Evolutionary conservation across 306 rosid genomes (phyloP).

Genomic region (Urtica urens): DNA sequence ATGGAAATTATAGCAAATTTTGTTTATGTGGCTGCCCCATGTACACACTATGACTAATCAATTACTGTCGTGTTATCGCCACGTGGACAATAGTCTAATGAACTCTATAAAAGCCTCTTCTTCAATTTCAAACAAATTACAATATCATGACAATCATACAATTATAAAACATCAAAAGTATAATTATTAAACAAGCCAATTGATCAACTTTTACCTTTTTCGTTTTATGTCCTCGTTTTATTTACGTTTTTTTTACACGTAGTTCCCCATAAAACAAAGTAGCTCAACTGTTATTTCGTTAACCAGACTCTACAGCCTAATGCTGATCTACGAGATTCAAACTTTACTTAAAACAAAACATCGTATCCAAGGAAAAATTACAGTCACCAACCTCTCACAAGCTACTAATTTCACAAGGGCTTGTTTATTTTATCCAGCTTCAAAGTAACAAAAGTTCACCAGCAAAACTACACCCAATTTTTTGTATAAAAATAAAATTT

Average conservation of each 20-base stretch:
- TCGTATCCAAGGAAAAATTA: not conserved
- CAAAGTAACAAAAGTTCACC: slow-evolving; percentile 86
- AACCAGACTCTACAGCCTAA: too few species aligned
- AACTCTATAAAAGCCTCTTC: too few species aligned
- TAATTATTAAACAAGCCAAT: not conserved
- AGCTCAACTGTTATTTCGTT: too few species aligned
- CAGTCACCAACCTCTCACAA: slow-evolving; percentile 63
- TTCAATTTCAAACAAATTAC: too few species aligned
- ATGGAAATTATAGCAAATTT: too few species aligned
- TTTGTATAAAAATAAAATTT: too few species aligned
- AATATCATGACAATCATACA: slow-evolving; percentile 15
- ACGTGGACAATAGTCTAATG: too few species aligned
- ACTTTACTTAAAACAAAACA: not conserved
- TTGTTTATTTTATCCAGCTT: slow-evolving; percentile 92
- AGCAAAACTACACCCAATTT: slow-evolving; percentile 26
- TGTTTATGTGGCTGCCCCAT: too few species aligned
- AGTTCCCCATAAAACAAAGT: not conserved
- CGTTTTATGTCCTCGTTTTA: slow-evolving; percentile 56
- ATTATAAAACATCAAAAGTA: not conserved
- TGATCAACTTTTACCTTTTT: slow-evolving; percentile 42
- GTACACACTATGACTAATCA: too few species aligned
- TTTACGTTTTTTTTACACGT: slow-evolving; percentile 31
- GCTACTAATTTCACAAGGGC: slow-evolving; percentile 83
- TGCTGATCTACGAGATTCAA: not conserved
- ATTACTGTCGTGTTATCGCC: too few species aligned